A percentile compares a stretch with the other conserved stretches of the same genome.
Evolutionary conservation across 192 early-diverging fungal genomes (phyloP).

Genomic region (Endogone sp.): DNA sequence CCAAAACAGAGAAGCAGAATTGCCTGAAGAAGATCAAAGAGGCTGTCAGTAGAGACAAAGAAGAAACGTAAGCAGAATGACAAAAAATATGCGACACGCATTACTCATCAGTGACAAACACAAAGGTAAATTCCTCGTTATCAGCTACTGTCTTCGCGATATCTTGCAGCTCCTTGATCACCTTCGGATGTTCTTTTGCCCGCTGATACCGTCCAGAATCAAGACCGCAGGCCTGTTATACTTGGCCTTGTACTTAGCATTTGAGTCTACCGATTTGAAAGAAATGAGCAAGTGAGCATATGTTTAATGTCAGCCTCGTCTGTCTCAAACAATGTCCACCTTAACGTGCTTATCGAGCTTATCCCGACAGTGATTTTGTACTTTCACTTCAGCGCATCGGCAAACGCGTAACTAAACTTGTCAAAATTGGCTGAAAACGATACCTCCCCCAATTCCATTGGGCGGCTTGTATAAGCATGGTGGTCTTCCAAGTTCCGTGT

Average conservation of each 20-base stretch:
- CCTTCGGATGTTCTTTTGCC: constrained; percentile 4
- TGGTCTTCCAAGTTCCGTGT: constrained; percentile 13
- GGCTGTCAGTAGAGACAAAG: too few species aligned
- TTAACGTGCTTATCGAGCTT: constrained; percentile 3
- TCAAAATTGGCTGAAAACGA: neutral
- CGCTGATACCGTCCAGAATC: constrained; percentile 14
- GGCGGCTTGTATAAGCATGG: constrained; percentile 2
- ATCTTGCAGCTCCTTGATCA: constrained; percentile 15
- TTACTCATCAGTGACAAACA: constrained; percentile 15
- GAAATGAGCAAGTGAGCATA: too few species aligned
- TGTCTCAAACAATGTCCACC: constrained; percentile 7
- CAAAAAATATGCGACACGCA: constrained; percentile 11
- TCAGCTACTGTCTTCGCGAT: constrained; percentile 12
- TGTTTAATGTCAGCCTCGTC: too few species aligned
- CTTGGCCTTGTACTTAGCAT: constrained; percentile 11
- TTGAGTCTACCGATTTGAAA: constrained; percentile 4
- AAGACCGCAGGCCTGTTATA: constrained; percentile 14
- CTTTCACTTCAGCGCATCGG: constrained; percentile 5
- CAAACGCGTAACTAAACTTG: too few species aligned
- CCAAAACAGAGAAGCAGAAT: too few species aligned
- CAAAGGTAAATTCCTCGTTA: constrained; percentile 4
- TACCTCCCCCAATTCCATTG: neutral
- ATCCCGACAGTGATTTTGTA: neutral
- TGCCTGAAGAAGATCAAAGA: too few species aligned
- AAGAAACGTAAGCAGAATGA: too few species aligned